Conservation (phyloP, 495 filamentous ascomycete species). For the Apodospora peruviana region DNA sequence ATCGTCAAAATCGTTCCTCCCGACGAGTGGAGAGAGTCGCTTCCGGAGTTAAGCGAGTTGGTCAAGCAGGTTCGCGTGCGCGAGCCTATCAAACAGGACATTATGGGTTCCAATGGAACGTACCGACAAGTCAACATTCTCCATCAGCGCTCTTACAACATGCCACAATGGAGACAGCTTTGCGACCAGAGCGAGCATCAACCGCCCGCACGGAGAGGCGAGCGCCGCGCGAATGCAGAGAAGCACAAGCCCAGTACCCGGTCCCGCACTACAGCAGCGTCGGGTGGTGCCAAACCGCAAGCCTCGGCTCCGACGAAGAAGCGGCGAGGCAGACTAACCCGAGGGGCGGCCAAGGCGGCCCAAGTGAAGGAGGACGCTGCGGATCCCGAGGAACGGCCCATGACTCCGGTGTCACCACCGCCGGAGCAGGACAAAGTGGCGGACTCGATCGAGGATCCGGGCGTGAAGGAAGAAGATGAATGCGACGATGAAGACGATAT, state of each 20-base stretch:
- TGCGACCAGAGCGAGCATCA: slow-evolving; percentile 93
- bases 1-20: slow-evolving; percentile 96
- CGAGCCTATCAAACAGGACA: slow-evolving; percentile 97
- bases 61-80: slow-evolving; percentile 89
- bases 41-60: slow-evolving; percentile 72
- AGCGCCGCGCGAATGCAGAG: slow-evolving; percentile 73
- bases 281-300: slow-evolving; percentile 15
- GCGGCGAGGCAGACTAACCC: slow-evolving; percentile 16
- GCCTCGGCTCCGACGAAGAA: slow-evolving; percentile 30
- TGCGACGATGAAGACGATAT: slow-evolving; percentile 31
- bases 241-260: slow-evolving; percentile 39
- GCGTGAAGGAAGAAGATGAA: slow-evolving; percentile 41
- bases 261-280: slow-evolving; percentile 22
- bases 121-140: slow-evolving; percentile 96
- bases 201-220: slow-evolving; percentile 88
- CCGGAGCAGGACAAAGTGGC: slow-evolving; percentile 34
- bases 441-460: slow-evolving; percentile 43
- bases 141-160: slow-evolving; percentile 89
- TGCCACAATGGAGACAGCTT: slow-evolving; percentile 89
- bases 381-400: slow-evolving; percentile 41
- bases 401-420: slow-evolving; percentile 50
- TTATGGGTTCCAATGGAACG: slow-evolving; percentile 85
- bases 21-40: slow-evolving; percentile 81
- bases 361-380: slow-evolving; percentile 27
- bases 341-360: slow-evolving; percentile 17